phyloP scores from a whole-genome alignment of 2,329 filamentous ascomycete genomes.

The Aspergillus persii region DNA sequence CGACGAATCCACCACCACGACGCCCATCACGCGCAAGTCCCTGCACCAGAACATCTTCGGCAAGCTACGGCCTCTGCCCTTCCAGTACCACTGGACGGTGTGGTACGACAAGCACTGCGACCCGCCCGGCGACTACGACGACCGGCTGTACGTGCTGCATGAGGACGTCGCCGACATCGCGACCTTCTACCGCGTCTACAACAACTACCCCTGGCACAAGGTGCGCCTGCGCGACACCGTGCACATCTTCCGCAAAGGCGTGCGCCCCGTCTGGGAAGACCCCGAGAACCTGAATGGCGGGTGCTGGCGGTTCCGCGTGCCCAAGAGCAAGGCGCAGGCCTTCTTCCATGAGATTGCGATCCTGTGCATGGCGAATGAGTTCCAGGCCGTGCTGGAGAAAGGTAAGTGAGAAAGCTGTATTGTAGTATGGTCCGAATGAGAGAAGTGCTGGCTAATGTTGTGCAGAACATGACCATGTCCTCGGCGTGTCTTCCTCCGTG shows the following conservation, averaged over 20 bases:
- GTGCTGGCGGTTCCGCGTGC: conserved; percentile 88
- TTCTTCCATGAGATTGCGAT: conserved; percentile 39
- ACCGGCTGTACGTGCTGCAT: conserved; percentile 38
- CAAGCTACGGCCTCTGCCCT: conserved; percentile 46
- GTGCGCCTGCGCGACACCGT: conserved; percentile 75
- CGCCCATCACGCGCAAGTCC: conserved; percentile 30
- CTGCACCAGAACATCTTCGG: conserved; percentile 45
- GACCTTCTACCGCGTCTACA: conserved; percentile 74
- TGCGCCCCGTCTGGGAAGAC: conserved; percentile 79
- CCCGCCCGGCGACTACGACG: conserved; percentile 28
- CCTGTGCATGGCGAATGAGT: conserved; percentile 38
- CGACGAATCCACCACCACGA: conserved; percentile 1
- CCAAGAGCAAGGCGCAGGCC: conserved; percentile 65
- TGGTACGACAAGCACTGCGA: conserved; percentile 47
- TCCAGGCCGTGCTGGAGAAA: conserved; percentile 70
- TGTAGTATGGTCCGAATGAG: no score
- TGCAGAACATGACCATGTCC: conserved; percentile 76
- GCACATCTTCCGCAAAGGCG: conserved; percentile 76
- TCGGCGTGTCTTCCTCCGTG: conserved; percentile 81
- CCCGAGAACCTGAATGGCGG: conserved; percentile 81
- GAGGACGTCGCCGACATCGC: conserved; percentile 44
- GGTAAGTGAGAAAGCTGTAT: conserved; percentile 40
- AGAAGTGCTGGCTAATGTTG: background rate
- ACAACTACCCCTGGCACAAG: conserved; percentile 74
- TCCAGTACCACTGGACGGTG: conserved; percentile 49